Percentiles rank a stretch among this genome's conserved stretches.
phyloP scores from a whole-genome alignment of 768 basidiomycete species.

The Butyriboletus loyo region DNA sequence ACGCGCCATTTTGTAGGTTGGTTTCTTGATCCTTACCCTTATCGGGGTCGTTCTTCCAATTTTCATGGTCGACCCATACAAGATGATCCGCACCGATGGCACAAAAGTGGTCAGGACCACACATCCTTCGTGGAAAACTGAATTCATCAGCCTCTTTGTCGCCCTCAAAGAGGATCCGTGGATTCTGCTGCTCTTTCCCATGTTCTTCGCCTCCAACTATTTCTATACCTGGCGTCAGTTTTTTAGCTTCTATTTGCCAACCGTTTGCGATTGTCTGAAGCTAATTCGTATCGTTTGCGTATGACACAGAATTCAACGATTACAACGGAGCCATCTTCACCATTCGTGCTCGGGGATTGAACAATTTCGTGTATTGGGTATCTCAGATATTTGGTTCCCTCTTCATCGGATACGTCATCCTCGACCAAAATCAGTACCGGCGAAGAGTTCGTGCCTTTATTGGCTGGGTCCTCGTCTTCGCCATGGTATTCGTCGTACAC shows the following conservation, averaged over 20 bases:
- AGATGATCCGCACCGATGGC: conserved; percentile 75
- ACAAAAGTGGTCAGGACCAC: conserved; percentile 55
- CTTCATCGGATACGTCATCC: conserved; percentile 59
- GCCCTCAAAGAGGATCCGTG: conserved; percentile 68
- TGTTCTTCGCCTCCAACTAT: conserved; percentile 84
- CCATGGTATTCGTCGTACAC: conserved; percentile 67
- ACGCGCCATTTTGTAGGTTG: conserved; percentile 47
- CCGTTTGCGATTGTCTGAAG: background rate
- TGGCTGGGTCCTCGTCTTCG: conserved; percentile 64
- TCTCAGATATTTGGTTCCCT: conserved; percentile 76
- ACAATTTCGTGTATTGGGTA: conserved; percentile 78
- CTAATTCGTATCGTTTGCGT: background rate
- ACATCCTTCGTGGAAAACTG: conserved; percentile 75
- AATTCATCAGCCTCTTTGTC: conserved; percentile 65
- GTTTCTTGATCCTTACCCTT: conserved; percentile 67
- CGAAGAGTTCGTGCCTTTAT: conserved; percentile 69
- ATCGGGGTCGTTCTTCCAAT: conserved; percentile 64
- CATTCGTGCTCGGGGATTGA: conserved; percentile 75
- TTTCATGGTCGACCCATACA: conserved; percentile 66
- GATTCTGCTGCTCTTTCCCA: conserved; percentile 76
- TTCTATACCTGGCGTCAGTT: conserved; percentile 80
- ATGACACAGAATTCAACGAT: conserved; percentile 67
- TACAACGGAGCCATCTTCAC: conserved; percentile 77
- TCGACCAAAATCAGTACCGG: conserved; percentile 54
- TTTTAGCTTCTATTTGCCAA: background rate